Base-by-base conservation (phyloP, 306 rosid genomes). In the Medicago arabica region DNA sequence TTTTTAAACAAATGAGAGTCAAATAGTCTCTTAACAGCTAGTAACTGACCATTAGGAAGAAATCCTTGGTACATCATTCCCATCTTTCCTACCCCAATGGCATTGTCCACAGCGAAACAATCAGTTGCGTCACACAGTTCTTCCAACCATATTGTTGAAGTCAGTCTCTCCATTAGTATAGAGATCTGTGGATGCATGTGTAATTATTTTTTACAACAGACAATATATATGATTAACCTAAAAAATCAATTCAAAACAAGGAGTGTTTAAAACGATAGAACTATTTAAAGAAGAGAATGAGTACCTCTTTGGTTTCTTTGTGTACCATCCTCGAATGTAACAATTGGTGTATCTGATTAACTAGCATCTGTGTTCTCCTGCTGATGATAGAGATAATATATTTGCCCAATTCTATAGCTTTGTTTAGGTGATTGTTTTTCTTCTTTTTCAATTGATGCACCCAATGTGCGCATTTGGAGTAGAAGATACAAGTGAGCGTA, bases 51-150 rank as follows among this genome's bases (percentile, higher is more conserved):
- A 50, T 74, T 31, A 1, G 63, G 68, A 9, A 80, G 62, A 23
- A 2, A 15, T 9, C 83, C 87, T 40, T 83, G 31, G 6, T 86
- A 83, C 86, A 74, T 65, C 2, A 81, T 80, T 65, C 86, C 81
- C 6, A 53, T 80, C 34, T 74, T 80, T 23, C 87, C 87, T 3
- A 72, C 54, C 44, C 85, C 71, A 14, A 86, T 81, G 34, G 76
- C 78, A 19, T 81, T 81, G 21, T 72, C 73, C 1, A 79, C 59
- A 3, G 70, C 5, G 51, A 86, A 86, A 55, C 34, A 38, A 7
- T 81, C 40, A 0, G 87, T 86, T 50, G 84, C 85, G 3, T 67
- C 70, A 4, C 6, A 28, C 10, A 79, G 77, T 69, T 79, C 87
- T 1, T 41, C n/a, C 0, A 79, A 73, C 15, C 46, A 79, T 63